Evolutionary conservation across 1,284 basidiomycete species (phyloP).

Genomic region (Irpex sp.): DNA sequence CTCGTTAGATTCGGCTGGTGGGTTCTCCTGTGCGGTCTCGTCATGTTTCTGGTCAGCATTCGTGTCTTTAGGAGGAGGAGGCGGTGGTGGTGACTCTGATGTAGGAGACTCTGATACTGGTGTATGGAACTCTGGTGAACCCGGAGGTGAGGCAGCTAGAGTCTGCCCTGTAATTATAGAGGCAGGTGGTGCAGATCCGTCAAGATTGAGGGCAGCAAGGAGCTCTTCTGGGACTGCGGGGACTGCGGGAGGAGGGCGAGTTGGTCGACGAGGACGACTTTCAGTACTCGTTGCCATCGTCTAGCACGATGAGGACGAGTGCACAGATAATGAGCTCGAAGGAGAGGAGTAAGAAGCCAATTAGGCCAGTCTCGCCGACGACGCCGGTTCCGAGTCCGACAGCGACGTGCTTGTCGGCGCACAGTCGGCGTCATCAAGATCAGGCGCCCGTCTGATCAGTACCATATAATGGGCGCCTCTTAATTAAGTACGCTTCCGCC

Average conservation of each 20-base stretch:
- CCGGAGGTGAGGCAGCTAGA: slow-evolving; percentile 20
- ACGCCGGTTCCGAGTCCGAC: too few species aligned
- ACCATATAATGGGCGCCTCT: neutral
- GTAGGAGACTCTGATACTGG: slow-evolving; percentile 12
- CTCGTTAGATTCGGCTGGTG: slow-evolving; percentile 1
- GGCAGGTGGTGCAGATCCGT: slow-evolving; percentile 11
- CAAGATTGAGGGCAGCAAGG: slow-evolving; percentile 7
- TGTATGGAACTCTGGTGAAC: slow-evolving; percentile 5
- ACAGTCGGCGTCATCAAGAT: neutral
- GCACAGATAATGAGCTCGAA: neutral
- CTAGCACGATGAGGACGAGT: slow-evolving; percentile 9
- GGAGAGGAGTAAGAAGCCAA: slow-evolving; percentile 1
- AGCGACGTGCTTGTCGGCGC: neutral
- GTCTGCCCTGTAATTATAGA: slow-evolving; percentile 15
- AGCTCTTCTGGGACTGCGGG: slow-evolving; percentile 11
- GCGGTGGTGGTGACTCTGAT: slow-evolving; percentile 9
- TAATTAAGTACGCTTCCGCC: neutral
- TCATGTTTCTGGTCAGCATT: neutral
- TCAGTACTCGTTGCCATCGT: slow-evolving; percentile 15
- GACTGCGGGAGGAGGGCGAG: slow-evolving; percentile 14
- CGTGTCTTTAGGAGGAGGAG: neutral
- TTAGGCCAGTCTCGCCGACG: neutral
- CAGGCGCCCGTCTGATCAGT: neutral
- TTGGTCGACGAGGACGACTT: slow-evolving; percentile 15
- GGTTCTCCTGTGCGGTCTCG: neutral